Conservation (phyloP, 768 basidiomycete genomes). For the Gautieria morchelliformis region DNA sequence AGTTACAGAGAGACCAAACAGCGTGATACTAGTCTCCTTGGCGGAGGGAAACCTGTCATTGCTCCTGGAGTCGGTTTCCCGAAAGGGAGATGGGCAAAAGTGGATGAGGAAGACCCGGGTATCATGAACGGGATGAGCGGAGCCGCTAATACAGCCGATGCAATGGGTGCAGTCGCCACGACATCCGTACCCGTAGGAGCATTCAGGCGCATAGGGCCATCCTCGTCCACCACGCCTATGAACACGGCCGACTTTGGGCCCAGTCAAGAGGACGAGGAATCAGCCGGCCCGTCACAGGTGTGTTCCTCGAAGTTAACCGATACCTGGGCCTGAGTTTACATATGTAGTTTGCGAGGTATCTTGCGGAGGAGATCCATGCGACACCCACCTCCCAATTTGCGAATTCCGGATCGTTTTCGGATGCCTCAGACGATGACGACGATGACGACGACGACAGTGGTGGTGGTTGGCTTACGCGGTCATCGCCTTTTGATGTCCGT, state of each 20-base stretch:
- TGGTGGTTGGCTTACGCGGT: slow-evolving; percentile 72
- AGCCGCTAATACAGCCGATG: neutral
- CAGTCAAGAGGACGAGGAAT: slow-evolving; percentile 35
- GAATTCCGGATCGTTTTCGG: slow-evolving; percentile 36
- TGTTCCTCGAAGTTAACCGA: slow-evolving; percentile 8
- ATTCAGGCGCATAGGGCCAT: slow-evolving; percentile 38
- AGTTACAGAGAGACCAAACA: slow-evolving; percentile 80
- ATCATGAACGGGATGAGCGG: slow-evolving; percentile 1
- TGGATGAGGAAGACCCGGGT: slow-evolving; percentile 11
- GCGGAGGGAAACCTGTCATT: slow-evolving; percentile 74
- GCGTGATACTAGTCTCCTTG: slow-evolving; percentile 69
- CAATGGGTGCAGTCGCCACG: slow-evolving; percentile 9
- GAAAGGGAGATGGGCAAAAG: slow-evolving; percentile 54
- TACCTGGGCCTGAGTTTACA: neutral
- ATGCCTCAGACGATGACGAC: slow-evolving; percentile 32
- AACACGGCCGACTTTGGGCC: slow-evolving; percentile 61
- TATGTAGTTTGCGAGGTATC: slow-evolving; percentile 67
- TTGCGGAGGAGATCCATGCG: slow-evolving; percentile 63
- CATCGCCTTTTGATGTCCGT: slow-evolving; percentile 48
- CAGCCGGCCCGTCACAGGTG: slow-evolving; percentile 37
- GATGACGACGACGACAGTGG: slow-evolving; percentile 76
- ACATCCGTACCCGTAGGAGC: slow-evolving; percentile 37
- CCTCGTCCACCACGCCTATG: slow-evolving; percentile 29
- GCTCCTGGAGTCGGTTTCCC: slow-evolving; percentile 28
- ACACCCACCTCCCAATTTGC: slow-evolving; percentile 16